A percentile compares a stretch with the other conserved stretches of the same genome.
Evolutionary conservation across 495 filamentous ascomycete species (phyloP).

Genomic region (Penicillium arizonense): DNA sequence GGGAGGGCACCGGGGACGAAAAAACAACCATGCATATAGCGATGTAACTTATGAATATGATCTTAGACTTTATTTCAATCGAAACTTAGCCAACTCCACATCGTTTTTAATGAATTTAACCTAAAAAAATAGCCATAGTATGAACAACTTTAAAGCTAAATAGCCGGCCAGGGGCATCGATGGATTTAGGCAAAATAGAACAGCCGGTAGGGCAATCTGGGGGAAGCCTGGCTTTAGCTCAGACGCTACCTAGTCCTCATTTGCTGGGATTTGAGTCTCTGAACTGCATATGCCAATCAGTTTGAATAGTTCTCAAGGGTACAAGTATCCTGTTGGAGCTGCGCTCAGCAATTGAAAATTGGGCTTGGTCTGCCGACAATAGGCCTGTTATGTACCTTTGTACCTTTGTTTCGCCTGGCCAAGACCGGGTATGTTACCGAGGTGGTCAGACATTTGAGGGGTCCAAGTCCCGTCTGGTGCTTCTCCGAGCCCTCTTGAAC

Average conservation of each 20-base stretch:
- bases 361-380: background rate
- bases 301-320: background rate
- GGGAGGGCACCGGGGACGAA: background rate
- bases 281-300: background rate
- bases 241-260: background rate
- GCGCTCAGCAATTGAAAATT: background rate
- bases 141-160: background rate
- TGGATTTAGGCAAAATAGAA: conserved; percentile 9
- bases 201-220: background rate
- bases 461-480: background rate
- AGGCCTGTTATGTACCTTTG: background rate
- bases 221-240: too few species aligned
- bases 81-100: too few species aligned
- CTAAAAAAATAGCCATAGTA: too few species aligned
- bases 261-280: conserved; percentile 3
- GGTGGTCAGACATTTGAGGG: background rate
- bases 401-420: background rate
- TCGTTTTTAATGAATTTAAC: too few species aligned
- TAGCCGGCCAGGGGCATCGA: background rate
- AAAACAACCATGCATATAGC: conserved; percentile 10
- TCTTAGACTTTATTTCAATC: background rate
- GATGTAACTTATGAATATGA: conserved; percentile 8
- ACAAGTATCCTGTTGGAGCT: background rate
- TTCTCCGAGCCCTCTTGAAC: background rate
- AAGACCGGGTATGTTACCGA: conserved; percentile 3